Evolutionary conservation across 495 filamentous ascomycete genomes (phyloP), one percentile per base, ranked within the genome.

Genomic region (Barbatosphaeria neglecta): DNA sequence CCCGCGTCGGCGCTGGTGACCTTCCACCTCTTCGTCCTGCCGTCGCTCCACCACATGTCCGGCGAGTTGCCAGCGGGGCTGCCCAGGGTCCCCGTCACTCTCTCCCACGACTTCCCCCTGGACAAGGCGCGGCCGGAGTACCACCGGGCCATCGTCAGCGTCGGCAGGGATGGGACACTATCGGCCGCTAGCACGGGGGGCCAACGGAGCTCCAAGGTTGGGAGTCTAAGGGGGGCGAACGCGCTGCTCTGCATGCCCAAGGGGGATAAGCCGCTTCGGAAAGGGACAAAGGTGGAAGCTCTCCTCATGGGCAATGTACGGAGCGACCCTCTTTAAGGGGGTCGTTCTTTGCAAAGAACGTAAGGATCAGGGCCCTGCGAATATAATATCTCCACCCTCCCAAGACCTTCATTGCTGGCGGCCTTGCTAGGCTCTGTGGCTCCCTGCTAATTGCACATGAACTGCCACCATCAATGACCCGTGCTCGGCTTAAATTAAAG

Each of bases 1-100:
- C 92, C 92, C 0, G 92, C 90, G 15, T 88, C 83, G 6, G 93
- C 92, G 0, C 72, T 97, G 7, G 92, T 97, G 20, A 95, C 90
- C 0, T 84, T 92, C 48, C 83, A 96, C 52, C 74, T 99, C 13
- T 97, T 99, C 62, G 90, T 96, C 10, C 72, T 99, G 15, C 93
- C 90, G 6, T 79, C 85, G 0, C 68, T 97, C 49, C 87, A 92
- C 51, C 80, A 85, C 51, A 66, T 82, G 45, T 72, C 72, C 16
- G 83, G 82, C 0, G 58, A 79, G 37, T 56, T 53, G 37, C 75
- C 84, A 1, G 67, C 72, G 10, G 87, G 85, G 2, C 63, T 96
- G 16, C 80, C 89, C 0, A 76, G 65, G 23, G 77, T 92, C 0
- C 73, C 77, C 15, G 90, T 92, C 7, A 68, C 70, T 20, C 52